Percentiles rank a stretch among this genome's conserved stretches.
phyloP scores from a whole-genome alignment of 2,329 filamentous ascomycete genomes.

The Arthrobotrys sinensis region DNA sequence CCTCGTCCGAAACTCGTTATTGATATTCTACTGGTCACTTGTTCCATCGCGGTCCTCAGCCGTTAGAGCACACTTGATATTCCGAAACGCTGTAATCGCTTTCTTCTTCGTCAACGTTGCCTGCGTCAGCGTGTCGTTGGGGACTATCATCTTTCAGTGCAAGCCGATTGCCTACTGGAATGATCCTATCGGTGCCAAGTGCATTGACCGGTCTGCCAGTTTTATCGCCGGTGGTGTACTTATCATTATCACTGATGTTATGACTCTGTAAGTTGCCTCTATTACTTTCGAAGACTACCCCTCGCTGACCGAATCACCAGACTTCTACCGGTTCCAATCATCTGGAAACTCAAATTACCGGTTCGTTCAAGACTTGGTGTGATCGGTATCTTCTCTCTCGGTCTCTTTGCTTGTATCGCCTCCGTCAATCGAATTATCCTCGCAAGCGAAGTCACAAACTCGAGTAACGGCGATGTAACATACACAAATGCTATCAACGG shows the following conservation, averaged over 20 bases:
- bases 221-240: constrained; percentile 73
- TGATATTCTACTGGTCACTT: constrained; percentile 59
- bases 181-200: constrained; percentile 65
- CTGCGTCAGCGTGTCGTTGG: constrained; percentile 49
- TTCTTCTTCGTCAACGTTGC: constrained; percentile 58
- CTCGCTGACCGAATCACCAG: constrained; percentile 10
- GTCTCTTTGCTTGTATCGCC: constrained; percentile 64
- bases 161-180: constrained; percentile 67
- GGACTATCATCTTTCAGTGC: constrained; percentile 68
- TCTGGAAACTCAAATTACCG: constrained; percentile 70
- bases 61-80: constrained; percentile 46
- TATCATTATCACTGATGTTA: constrained; percentile 75
- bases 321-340: constrained; percentile 71
- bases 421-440: constrained; percentile 55
- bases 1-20: constrained; percentile 48
- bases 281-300: not conserved
- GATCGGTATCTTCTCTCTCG: constrained; percentile 71
- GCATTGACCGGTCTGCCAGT: constrained; percentile 71
- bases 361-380: constrained; percentile 70
- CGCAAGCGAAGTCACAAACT: constrained; percentile 53
- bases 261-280: constrained; percentile 67
- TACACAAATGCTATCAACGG: constrained; percentile 53
- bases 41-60: constrained; percentile 54
- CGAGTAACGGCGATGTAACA: constrained; percentile 48
- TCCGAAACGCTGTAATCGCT: constrained; percentile 53